phyloP scores from a whole-genome alignment of 352 stramenopile species.

The Phytophthora hibernalis region DNA sequence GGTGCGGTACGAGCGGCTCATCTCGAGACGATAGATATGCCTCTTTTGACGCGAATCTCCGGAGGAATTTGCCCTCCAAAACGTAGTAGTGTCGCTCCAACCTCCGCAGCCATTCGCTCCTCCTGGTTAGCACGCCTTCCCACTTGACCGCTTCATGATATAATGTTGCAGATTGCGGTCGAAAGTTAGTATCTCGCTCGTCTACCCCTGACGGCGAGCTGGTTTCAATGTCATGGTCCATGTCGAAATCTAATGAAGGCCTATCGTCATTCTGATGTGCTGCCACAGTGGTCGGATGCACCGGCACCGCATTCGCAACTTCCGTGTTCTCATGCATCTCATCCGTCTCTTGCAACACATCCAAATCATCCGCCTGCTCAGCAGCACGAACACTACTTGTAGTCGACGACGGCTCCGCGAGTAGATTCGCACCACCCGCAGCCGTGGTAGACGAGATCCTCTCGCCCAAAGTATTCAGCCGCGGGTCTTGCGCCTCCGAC shows the following conservation, averaged over 20 bases:
- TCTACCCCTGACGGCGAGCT: slow-evolving; percentile 38
- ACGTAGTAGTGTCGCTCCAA: slow-evolving; percentile 90
- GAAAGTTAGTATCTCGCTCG: slow-evolving; percentile 49
- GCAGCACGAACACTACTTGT: slow-evolving; percentile 38
- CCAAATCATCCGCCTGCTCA: slow-evolving; percentile 17
- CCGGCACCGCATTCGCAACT: slow-evolving; percentile 4
- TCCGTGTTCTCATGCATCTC: slow-evolving; percentile 3
- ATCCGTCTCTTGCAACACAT: slow-evolving; percentile 13
- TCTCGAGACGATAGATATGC: slow-evolving; percentile 82
- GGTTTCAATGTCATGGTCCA: slow-evolving; percentile 17
- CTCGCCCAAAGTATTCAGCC: slow-evolving; percentile 72
- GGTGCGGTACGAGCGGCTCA: slow-evolving; percentile 68
- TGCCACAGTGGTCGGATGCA: slow-evolving; percentile 12
- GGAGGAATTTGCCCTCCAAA: slow-evolving; percentile 84
- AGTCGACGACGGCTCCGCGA: slow-evolving; percentile 37
- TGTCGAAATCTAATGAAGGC: slow-evolving; percentile 35
- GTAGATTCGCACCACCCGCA: slow-evolving; percentile 15
- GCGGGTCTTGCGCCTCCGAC: slow-evolving; percentile 72
- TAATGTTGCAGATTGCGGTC: slow-evolving; percentile 65
- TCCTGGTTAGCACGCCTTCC: slow-evolving; percentile 82
- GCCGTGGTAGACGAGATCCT: slow-evolving; percentile 47
- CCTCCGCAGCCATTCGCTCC: slow-evolving; percentile 84
- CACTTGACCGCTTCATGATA: slow-evolving; percentile 88
- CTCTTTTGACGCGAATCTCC: slow-evolving; percentile 86
- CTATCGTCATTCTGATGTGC: slow-evolving; percentile 25